Percentiles rank a stretch among this genome's conserved stretches.
These are phyloP conservation scores for Candida sp. DNA, from an alignment of 1,139 yeast species.

Conservation along the genomic window DNA sequence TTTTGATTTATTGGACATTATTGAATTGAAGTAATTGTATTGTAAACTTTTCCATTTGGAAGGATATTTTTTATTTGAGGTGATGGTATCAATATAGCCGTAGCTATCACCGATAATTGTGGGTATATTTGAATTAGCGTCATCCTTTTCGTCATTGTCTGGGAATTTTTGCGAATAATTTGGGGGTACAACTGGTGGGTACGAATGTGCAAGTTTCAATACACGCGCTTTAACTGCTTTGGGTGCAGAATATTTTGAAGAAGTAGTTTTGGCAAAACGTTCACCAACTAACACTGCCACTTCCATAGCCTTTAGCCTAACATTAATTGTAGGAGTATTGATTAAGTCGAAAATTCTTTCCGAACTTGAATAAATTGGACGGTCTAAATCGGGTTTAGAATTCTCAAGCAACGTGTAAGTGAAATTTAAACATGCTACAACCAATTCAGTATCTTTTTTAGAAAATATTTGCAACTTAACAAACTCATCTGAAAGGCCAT, in stretches of 20 bases:
- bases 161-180: slow-evolving; percentile 25
- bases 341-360: slow-evolving; percentile 62
- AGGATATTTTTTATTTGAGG: slow-evolving; percentile 47
- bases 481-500: slow-evolving; percentile 48
- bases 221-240: slow-evolving; percentile 42
- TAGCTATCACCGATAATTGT: slow-evolving; percentile 44
- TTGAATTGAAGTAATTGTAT: slow-evolving; percentile 49
- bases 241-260: slow-evolving; percentile 41
- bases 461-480: slow-evolving; percentile 46
- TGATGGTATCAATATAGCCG: slow-evolving; percentile 52
- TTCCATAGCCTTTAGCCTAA: slow-evolving; percentile 60
- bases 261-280: slow-evolving; percentile 44
- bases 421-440: slow-evolving; percentile 57
- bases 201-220: slow-evolving; percentile 49
- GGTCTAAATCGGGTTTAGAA: slow-evolving; percentile 48
- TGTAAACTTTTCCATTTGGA: slow-evolving; percentile 54
- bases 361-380: slow-evolving; percentile 64
- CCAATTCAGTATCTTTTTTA: slow-evolving; percentile 40
- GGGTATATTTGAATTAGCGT: slow-evolving; percentile 13
- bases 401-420: slow-evolving; percentile 50
- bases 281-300: slow-evolving; percentile 63
- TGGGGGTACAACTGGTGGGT: slow-evolving; percentile 50
- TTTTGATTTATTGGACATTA: slow-evolving; percentile 5
- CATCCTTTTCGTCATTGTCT: slow-evolving; percentile 9
- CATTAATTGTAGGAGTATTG: slow-evolving; percentile 55